Conservation (phyloP, 495 filamentous ascomycete species). For the Bacidia rubella region DNA sequence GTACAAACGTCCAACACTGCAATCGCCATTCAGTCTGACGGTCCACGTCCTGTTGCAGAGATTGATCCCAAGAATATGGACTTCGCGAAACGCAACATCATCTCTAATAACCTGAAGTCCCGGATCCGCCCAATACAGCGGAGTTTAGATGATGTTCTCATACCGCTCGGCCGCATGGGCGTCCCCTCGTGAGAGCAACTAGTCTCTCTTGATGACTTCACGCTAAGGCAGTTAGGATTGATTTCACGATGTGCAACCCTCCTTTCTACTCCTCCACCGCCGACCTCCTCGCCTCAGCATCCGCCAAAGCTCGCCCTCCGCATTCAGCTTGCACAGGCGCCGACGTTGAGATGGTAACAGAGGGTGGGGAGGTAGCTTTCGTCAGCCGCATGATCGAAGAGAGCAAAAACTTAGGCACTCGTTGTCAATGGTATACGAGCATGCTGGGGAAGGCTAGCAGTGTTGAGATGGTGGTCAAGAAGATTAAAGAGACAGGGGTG, state of each 20-base stretch:
- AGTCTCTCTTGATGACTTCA: not conserved
- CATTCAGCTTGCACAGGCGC: conserved; percentile 71
- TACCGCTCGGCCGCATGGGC: conserved; percentile 44
- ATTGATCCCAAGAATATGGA: conserved; percentile 59
- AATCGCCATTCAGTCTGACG: not conserved
- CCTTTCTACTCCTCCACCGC: conserved; percentile 72
- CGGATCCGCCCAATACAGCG: conserved; percentile 53
- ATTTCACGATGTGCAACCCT: conserved; percentile 91
- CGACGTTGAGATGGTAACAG: conserved; percentile 72
- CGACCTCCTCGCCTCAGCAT: conserved; percentile 53
- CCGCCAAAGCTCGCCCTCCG: conserved; percentile 52
- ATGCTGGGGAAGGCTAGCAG: conserved; percentile 82
- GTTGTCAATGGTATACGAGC: conserved; percentile 74
- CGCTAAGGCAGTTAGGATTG: no score
- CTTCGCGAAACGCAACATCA: conserved; percentile 51
- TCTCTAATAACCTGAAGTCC: conserved; percentile 45
- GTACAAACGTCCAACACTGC: conserved; percentile 22
- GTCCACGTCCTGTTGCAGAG: conserved; percentile 33
- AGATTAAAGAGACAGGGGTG: conserved; percentile 43
- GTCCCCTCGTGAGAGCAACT: conserved; percentile 39
- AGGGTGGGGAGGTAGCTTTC: conserved; percentile 74
- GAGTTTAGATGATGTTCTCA: conserved; percentile 34
- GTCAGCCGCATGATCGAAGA: conserved; percentile 62
- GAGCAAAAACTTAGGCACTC: conserved; percentile 43
- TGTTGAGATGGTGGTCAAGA: conserved; percentile 46